Evolutionary conservation across 768 basidiomycete genomes (phyloP).

Genomic region (Mycena venus): DNA sequence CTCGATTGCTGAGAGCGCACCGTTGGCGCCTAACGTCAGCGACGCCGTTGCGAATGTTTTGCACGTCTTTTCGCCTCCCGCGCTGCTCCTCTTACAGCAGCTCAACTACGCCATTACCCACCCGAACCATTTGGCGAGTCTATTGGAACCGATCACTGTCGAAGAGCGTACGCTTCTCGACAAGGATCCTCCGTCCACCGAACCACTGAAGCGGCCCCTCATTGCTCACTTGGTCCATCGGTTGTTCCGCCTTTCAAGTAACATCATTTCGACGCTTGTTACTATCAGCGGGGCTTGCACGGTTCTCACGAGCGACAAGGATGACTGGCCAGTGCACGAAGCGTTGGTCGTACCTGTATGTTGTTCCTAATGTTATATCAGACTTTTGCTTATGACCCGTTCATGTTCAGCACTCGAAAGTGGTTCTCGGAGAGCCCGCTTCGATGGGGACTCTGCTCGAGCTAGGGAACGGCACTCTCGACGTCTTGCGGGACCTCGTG

Average conservation of each 20-base stretch:
- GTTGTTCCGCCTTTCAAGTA: slow-evolving; percentile 78
- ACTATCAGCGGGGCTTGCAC: slow-evolving; percentile 78
- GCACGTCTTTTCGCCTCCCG: slow-evolving; percentile 74
- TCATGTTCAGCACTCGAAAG: slow-evolving; percentile 80
- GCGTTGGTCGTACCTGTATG: slow-evolving; percentile 82
- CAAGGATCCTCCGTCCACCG: slow-evolving; percentile 71
- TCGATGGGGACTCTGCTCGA: slow-evolving; percentile 92
- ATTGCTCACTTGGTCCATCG: slow-evolving; percentile 79
- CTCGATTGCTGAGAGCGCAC: slow-evolving; percentile 73
- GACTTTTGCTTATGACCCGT: not conserved
- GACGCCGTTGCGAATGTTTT: slow-evolving; percentile 74
- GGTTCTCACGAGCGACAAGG: slow-evolving; percentile 72
- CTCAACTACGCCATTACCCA: slow-evolving; percentile 93
- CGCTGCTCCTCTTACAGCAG: slow-evolving; percentile 84
- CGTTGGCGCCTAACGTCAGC: slow-evolving; percentile 59
- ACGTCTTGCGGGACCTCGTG: slow-evolving; percentile 77
- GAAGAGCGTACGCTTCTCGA: slow-evolving; percentile 82
- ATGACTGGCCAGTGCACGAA: slow-evolving; percentile 80
- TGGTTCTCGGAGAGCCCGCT: slow-evolving; percentile 84
- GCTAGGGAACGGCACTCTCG: slow-evolving; percentile 81
- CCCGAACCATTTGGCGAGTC: slow-evolving; percentile 87
- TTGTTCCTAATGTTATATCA: slow-evolving; percentile 22
- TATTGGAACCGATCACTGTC: slow-evolving; percentile 82
- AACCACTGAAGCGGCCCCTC: slow-evolving; percentile 79
- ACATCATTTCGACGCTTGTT: slow-evolving; percentile 77